Conservation (phyloP, 106 monocot genomes). For the Acorus calamus region DNA sequence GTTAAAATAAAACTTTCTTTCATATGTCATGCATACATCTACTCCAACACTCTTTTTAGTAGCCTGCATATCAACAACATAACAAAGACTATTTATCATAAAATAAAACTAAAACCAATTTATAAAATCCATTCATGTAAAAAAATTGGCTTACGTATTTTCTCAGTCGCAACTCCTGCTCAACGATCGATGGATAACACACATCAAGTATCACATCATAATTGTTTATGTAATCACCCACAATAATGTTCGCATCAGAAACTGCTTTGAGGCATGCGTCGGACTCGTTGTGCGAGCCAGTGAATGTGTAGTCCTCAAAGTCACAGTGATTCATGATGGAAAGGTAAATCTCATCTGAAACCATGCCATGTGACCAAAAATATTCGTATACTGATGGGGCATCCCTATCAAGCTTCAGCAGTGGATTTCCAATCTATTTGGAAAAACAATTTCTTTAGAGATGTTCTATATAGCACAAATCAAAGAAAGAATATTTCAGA, state of each 20-base stretch:
- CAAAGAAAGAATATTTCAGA: too few relatives aligned
- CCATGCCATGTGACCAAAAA: conserved; percentile 98
- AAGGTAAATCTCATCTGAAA: conserved; percentile 87
- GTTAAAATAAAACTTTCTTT: conserved; percentile 83
- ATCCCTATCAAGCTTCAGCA: conserved; percentile 83
- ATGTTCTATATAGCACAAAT: too few relatives aligned
- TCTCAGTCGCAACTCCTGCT: conserved; percentile 74
- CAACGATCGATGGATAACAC: conserved; percentile 82
- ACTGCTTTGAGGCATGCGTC: conserved; percentile 67
- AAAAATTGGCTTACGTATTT: conserved; percentile 35
- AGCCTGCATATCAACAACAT: conserved; percentile 18
- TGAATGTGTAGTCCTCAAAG: conserved; percentile 73
- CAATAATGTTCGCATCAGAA: conserved; percentile 41
- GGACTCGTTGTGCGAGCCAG: conserved; percentile 49
- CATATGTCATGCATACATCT: conserved; percentile 89
- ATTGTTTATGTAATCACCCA: conserved; percentile 72
- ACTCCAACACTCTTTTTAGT: conserved; percentile 77
- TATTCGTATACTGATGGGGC: conserved; percentile 67
- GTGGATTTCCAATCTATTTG: conserved; percentile 86
- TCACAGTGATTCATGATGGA: conserved; percentile 58
- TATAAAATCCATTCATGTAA: not conserved
- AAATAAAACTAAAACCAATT: not conserved
- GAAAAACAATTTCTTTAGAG: too few relatives aligned
- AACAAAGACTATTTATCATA: not conserved
- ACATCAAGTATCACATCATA: conserved; percentile 95